Base-by-base conservation (phyloP, 164 flowering plant genomes). In the Piper betle region DNA sequence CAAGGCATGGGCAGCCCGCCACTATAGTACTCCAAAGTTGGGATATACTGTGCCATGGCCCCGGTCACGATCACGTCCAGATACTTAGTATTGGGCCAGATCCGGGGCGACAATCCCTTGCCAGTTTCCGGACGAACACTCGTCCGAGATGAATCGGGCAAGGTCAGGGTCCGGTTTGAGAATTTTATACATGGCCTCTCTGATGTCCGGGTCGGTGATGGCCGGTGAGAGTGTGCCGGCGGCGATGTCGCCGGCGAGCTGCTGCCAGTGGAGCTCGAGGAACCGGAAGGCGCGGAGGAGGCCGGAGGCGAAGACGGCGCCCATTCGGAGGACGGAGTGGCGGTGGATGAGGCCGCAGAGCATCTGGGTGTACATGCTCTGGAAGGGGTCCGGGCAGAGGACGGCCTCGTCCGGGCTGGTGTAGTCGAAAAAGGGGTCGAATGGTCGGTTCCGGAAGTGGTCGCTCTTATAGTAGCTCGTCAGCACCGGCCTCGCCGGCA, bases 31-130 rank as follows among this genome's bases (percentile, higher is more conserved):
- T 25, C 33, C 33, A 25, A 25, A 25, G 33, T 25, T 25, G 33
- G 33, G 33, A 25, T 25, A 25, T 25, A 25, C 33, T 25, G 33
- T 25, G 33, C 33, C 33, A 25, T 25, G 33, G 33, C 33, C 33
- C 33, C 33, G 33, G 33, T 25, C 33, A 25, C 33, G 33, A 25
- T 25, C 33, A 25, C 33, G 33, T 25, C 33, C 3, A 87, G 72
- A 37, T 85, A 87, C 72, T 82, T 87, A 1, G 95, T 81, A 65
- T 87, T 87, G 9, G 95, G 95, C 95, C 95, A 87, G 50, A 87
- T 79, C 41, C 81, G 67, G 67, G 69, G 66, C 18, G 2, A 87
- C 78, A 37, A 87, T 85, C 4, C 86, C 71, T 40, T 82, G 84
- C 95, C 87, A 85, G 0, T 76, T 73, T 37, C 67, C 89, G 0